phyloP scores from a whole-genome alignment of 2,329 filamentous ascomycete species.

The Colletotrichum chrysophilum region DNA sequence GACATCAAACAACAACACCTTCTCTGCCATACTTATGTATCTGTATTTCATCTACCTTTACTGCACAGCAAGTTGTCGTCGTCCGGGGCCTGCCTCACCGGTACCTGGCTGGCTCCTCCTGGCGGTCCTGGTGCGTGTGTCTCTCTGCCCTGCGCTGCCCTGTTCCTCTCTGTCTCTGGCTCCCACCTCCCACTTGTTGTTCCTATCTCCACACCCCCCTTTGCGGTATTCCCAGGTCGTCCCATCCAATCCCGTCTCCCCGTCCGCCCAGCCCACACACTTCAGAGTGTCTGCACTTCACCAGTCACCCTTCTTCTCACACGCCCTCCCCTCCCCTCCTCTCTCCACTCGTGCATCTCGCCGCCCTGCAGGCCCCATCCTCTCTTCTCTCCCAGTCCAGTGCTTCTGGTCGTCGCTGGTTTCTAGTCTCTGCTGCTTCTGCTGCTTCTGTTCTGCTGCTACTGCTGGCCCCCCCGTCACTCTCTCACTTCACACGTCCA shows the following conservation, averaged over 20 bases:
- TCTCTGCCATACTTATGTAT: neutral
- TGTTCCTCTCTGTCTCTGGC: neutral
- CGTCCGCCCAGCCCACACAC: neutral
- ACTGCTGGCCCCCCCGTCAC: neutral
- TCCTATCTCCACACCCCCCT: conserved; percentile 1
- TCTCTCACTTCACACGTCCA: neutral
- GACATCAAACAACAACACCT: neutral
- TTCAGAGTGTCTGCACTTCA: neutral
- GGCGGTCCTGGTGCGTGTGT: neutral
- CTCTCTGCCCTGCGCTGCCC: neutral
- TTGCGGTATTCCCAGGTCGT: neutral
- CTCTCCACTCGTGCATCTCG: conserved; percentile 15
- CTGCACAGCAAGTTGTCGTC: neutral
- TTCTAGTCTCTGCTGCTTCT: neutral
- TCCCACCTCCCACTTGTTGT: neutral
- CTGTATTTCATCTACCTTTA: neutral
- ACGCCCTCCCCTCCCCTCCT: neutral
- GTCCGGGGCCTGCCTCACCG: neutral
- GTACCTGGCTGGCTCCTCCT: neutral
- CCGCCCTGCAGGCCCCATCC: conserved; percentile 22
- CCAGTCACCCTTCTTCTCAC: neutral
- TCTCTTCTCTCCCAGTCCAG: conserved; percentile 19
- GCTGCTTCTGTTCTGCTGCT: neutral
- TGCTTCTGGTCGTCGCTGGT: neutral
- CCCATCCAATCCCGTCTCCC: neutral